Percentiles rank a stretch among this genome's conserved stretches.
These are phyloP conservation scores for Sisymbrium altissimum DNA, from an alignment of 345 rosid genomes.

Conservation along the genomic window DNA sequence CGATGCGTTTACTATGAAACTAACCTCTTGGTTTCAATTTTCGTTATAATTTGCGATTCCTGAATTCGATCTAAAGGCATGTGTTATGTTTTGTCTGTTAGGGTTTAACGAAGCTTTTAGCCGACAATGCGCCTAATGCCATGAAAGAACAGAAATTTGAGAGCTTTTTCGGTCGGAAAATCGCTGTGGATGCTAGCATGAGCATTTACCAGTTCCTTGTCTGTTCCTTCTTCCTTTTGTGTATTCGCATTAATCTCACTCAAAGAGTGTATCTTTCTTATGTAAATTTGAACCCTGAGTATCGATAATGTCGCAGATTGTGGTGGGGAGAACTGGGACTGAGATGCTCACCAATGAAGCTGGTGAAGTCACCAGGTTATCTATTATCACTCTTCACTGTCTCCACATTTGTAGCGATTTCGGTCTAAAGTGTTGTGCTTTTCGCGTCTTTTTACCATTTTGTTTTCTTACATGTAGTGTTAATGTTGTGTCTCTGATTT, in stretches of 20 bases:
- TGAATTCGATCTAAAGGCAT: constrained; percentile 16
- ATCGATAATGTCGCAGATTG: constrained; percentile 63
- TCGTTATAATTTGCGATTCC: not conserved
- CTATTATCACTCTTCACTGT: not conserved
- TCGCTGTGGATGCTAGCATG: constrained; percentile 97
- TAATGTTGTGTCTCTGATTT: not conserved
- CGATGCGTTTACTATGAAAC: not conserved
- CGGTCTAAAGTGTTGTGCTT: not conserved
- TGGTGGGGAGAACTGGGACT: constrained; percentile 85
- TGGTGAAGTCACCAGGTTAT: constrained; percentile 92
- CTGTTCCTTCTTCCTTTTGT: constrained; percentile 10
- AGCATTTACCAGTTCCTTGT: constrained; percentile 98
- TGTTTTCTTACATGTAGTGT: not conserved
- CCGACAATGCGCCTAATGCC: constrained; percentile 81
- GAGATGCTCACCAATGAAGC: constrained; percentile 95
- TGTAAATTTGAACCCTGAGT: not conserved
- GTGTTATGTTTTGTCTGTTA: constrained; percentile 30
- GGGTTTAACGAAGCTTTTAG: constrained; percentile 97
- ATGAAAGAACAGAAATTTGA: constrained; percentile 96
- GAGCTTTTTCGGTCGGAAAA: constrained; percentile 89
- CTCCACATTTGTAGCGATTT: not conserved
- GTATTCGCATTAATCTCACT: not conserved
- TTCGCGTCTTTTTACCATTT: not conserved
- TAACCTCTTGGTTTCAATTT: not conserved
- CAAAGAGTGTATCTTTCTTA: not conserved